These are phyloP conservation scores for Picea glauca DNA, from an alignment of 75 land plant genomes.

Conservation along the genomic window DNA sequence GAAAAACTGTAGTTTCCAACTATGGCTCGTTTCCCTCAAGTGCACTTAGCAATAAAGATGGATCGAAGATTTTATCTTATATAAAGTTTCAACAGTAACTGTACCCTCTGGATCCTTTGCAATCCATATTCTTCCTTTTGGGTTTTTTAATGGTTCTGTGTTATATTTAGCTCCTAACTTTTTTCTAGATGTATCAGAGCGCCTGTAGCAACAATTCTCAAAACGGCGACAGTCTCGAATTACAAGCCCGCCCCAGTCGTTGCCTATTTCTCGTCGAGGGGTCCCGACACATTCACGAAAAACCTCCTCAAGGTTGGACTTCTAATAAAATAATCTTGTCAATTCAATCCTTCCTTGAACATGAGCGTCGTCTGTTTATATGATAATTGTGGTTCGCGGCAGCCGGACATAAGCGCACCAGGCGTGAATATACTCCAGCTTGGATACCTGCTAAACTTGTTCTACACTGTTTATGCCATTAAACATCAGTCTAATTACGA, in stretches of 20 bases:
- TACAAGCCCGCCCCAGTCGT: slow-evolving; percentile 69
- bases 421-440: slow-evolving; percentile 72
- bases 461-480: too few species aligned
- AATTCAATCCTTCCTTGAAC: background rate
- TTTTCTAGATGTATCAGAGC: slow-evolving; percentile 20
- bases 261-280: slow-evolving; percentile 73
- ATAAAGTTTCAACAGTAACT: slow-evolving; percentile 56
- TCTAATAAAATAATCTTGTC: background rate
- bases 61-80: slow-evolving; percentile 48
- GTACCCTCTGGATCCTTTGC: too few species aligned
- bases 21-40: slow-evolving; percentile 45
- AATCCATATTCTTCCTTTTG: background rate
- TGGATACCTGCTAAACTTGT: slow-evolving; percentile 33
- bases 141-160: background rate
- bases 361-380: too few species aligned
- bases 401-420: slow-evolving; percentile 86
- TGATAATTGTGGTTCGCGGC: background rate
- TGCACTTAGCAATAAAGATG: slow-evolving; percentile 33
- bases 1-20: slow-evolving; percentile 35
- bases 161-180: background rate
- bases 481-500: too few species aligned
- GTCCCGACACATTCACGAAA: slow-evolving; percentile 43
- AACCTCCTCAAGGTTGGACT: slow-evolving; percentile 60
- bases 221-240: slow-evolving; percentile 19
- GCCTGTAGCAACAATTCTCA: slow-evolving; percentile 63